phyloP scores from a whole-genome alignment of 257 asterid genomes.

The Echites panduratus region DNA sequence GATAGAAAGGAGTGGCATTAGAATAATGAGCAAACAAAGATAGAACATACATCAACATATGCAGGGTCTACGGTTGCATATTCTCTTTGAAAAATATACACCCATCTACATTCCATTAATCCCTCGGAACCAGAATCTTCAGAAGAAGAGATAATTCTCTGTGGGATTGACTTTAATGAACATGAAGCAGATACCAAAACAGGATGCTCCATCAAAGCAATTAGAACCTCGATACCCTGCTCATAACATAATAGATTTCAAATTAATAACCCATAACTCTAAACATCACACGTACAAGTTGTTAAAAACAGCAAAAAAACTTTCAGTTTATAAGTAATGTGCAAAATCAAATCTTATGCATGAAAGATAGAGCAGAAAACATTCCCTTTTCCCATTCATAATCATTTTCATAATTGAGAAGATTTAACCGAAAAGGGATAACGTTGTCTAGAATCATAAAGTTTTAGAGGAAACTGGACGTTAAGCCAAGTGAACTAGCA shows the following conservation, averaged over 20 bases:
- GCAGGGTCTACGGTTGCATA: conserved; percentile 86
- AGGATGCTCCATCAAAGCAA: conserved; percentile 73
- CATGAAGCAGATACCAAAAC: conserved; percentile 53
- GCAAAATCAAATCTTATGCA: neutral
- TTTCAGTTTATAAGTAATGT: neutral
- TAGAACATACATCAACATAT: conserved; percentile 57
- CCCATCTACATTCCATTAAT: conserved; percentile 40
- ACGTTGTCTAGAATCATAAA: neutral
- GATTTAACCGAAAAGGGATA: neutral
- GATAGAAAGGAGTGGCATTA: neutral
- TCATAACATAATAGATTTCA: conserved; percentile 9
- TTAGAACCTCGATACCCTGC: conserved; percentile 53
- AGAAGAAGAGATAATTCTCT: conserved; percentile 52
- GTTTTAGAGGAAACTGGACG: neutral
- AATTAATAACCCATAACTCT: neutral
- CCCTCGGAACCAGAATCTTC: conserved; percentile 27
- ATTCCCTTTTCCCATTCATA: neutral
- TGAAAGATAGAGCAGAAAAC: neutral
- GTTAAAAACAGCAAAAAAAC: neutral
- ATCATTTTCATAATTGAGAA: neutral
- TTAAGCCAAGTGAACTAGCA: neutral
- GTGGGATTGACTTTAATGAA: conserved; percentile 39
- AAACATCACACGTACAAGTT: neutral
- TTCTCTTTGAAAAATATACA: conserved; percentile 83
- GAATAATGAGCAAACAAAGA: conserved; percentile 9